phyloP scores from a whole-genome alignment of 257 asterid species.

The Nicotiana sylvestris region DNA sequence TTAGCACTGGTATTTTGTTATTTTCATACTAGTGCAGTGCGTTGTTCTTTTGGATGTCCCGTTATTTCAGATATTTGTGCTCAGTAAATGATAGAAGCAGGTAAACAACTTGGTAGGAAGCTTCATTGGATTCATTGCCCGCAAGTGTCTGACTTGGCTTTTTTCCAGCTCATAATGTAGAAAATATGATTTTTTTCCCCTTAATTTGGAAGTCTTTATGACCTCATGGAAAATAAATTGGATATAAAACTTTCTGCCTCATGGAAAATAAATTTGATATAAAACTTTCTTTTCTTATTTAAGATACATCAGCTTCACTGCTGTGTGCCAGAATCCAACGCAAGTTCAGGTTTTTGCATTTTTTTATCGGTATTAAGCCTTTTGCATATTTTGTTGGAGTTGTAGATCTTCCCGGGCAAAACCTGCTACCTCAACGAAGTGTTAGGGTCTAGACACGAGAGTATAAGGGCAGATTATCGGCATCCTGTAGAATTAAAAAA shows the following conservation, averaged over 20 bases:
- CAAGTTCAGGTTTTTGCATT: neutral
- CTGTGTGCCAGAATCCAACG: neutral
- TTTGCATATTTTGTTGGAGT: neutral
- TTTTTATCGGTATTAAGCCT: neutral
- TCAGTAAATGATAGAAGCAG: neutral
- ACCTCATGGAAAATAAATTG: neutral
- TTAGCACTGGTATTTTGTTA: neutral
- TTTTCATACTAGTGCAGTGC: neutral
- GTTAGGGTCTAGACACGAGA: neutral
- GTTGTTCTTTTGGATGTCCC: neutral
- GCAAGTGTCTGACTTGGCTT: neutral
- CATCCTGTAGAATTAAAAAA: neutral
- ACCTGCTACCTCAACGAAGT: neutral
- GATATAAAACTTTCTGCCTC: neutral
- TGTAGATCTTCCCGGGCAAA: neutral
- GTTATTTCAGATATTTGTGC: neutral
- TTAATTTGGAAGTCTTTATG: neutral
- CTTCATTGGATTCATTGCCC: neutral
- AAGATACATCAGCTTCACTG: neutral
- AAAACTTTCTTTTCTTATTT: neutral
- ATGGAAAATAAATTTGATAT: neutral
- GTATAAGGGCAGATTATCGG: neutral
- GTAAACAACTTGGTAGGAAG: neutral
- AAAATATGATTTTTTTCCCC: neutral
- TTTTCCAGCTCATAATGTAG: neutral